Conservation (phyloP, 257 asterid species). For the Nicotiana sylvestris region DNA sequence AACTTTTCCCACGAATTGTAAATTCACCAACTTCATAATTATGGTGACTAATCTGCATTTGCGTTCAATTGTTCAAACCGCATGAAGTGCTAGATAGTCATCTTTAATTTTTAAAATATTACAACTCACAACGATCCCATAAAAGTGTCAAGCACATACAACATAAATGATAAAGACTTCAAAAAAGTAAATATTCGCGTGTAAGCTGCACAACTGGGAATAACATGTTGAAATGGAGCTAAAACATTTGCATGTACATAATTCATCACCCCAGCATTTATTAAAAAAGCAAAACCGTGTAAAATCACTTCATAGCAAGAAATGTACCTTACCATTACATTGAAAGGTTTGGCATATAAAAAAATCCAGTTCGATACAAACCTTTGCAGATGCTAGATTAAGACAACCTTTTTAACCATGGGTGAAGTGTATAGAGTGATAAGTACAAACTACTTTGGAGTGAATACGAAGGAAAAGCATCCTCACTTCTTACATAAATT, state of each 20-base stretch:
- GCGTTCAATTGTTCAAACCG: neutral
- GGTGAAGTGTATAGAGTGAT: neutral
- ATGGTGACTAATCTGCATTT: neutral
- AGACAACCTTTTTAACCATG: neutral
- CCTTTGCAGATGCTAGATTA: neutral
- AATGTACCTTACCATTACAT: neutral
- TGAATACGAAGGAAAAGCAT: neutral
- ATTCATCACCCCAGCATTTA: neutral
- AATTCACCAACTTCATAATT: neutral
- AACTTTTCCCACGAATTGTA: neutral
- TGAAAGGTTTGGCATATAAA: neutral
- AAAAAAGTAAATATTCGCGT: neutral
- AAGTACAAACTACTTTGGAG: neutral
- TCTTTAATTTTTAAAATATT: neutral
- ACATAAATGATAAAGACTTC: neutral
- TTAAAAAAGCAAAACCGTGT: neutral
- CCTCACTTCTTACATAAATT: neutral
- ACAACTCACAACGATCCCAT: neutral
- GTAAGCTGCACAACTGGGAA: neutral
- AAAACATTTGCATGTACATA: neutral
- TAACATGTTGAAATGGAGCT: neutral
- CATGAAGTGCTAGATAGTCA: neutral
- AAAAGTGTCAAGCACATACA: neutral
- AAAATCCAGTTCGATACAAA: conserved; percentile 3
- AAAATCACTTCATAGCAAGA: neutral